Percentiles rank a stretch among this genome's conserved stretches.
Conservation (phyloP, 306 rosid species). For the Ormosia semicastrata region DNA sequence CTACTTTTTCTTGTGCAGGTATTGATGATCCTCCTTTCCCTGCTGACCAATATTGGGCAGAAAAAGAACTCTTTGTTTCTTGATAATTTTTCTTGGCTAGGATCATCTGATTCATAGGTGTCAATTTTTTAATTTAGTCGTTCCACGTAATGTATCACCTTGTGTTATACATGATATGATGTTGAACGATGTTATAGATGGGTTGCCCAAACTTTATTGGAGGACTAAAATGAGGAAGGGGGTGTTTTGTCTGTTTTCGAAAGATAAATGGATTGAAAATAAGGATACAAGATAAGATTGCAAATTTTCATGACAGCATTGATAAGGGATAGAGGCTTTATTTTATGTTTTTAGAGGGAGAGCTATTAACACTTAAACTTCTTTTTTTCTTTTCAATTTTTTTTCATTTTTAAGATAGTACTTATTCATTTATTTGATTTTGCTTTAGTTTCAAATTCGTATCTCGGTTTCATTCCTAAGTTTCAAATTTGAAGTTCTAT, state of each 20-base stretch:
- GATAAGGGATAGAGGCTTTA: not conserved
- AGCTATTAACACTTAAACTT: not conserved
- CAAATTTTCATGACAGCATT: not conserved
- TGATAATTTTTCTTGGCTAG: constrained; percentile 1
- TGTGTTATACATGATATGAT: not conserved
- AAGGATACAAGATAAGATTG: not conserved
- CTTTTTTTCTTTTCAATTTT: not conserved
- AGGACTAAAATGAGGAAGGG: not conserved
- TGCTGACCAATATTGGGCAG: not conserved
- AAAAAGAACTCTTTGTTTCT: not conserved
- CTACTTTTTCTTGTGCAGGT: constrained; percentile 90
- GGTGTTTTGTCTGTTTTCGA: not conserved
- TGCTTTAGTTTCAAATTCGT: not conserved
- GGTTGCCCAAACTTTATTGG: not conserved
- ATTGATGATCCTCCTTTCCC: constrained; percentile 16
- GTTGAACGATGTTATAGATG: not conserved
- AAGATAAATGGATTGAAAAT: not conserved
- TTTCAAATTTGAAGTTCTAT: not conserved
- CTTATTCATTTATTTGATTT: not conserved
- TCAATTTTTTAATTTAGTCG: not conserved
- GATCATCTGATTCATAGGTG: not conserved
- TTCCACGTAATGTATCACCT: not conserved
- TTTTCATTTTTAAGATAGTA: not conserved
- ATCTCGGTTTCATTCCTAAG: not conserved
- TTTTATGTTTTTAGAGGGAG: not conserved